Base-by-base conservation (phyloP, 176 grass and related monocot genomes). In the Ananas comosus region DNA sequence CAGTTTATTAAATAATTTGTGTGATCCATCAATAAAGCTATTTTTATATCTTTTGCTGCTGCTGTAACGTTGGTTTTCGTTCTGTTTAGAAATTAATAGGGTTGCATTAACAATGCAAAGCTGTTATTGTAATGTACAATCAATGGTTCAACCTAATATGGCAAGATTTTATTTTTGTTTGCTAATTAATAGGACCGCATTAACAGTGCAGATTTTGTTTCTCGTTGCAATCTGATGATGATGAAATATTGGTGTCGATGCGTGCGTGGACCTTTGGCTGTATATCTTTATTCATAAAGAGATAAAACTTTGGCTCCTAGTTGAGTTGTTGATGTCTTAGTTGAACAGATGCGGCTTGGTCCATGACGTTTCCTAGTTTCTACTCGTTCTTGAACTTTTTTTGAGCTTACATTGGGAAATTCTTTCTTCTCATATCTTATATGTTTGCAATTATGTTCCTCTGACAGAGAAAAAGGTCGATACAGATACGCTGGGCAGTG, bases 401-500 rank as follows among this genome's bases (percentile, higher is more conserved):
- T 61, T 2, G 21, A 61, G 5, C 17, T 18, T 61, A 61, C 56
- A 42, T 61, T 16, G 21, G 56, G n/a, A 16, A 19, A 61, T 16
- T 61, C 17, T 22, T 22, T 61, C n/a, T 61, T 10, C 10, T 9
- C 13, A 9, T 9, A 18, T 18, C 56, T 67, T 13, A 67, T 49
- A 16, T 10, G 10, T 67, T 67, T 67, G 9, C 33, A n/a, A 22
- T 61, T 19, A 18, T 61, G 56, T 19, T 70, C 22, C 50, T 16
- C 11, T 67, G 63, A 59, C 78, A 80, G 78, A 67, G 78, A 80
- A 67, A 74, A 73, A 73, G 78, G 78, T 51, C 63, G 78, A 65
- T 80, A 80, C 50, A 67, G 63, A 74, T 80, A 68, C 61, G 70
- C 78, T 50, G 78, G 78, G n/a, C 70, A 80, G 69, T 80, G 78